Base-by-base conservation (phyloP, 208 protist species). In the Naegleria fowleri region DNA sequence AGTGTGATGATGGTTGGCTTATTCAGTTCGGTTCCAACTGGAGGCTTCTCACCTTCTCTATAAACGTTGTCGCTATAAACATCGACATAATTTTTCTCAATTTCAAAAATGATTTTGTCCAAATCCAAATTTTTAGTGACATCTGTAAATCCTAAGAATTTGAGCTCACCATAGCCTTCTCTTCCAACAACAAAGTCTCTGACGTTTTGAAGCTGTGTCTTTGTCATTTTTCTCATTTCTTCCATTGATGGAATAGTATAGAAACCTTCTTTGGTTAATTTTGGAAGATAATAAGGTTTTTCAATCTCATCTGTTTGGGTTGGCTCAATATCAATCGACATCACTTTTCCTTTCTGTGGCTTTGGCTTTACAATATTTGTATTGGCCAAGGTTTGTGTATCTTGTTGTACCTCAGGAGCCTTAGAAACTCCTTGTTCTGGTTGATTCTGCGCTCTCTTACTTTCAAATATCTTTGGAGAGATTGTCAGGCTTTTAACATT, bases 141-240 rank as follows among this genome's bases (percentile, higher is more conserved):
- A 43, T 85, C 79, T 22, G 79, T 85, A 40, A 43, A 33, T 86
- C 83, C 83, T 2, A 86, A 43, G 83, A 86, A 86, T 43, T 86
- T 29, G 25, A 86, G 9, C 41, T 86, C 39, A 48, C 83, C 83
- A 40, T 51, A 40, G 16, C 40, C 40, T 39, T 39, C 19, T 48
- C 83, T 86, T 51, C 83, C 83, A 19, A 86, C 83, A 29, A 43
- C 36, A 29, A 86, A 86, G 19, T 29, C 40, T 33, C 15, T 51
- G 29, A 40, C 0, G 4, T 48, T 48, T 48, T 39, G 40, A 22
- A 86, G 41, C 9, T 86, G 3, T 3, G 6, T 9, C 29, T 5
- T 0, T 9, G 29, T 19, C 83, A 86, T 51, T 48, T 43, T 9
- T 9, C 48, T 86, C n/a, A 86, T 38, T 48, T 86, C 36, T 29